Evolutionary conservation across 1,284 basidiomycete genomes (phyloP).

Genomic region (Heterobasidion occidentale): DNA sequence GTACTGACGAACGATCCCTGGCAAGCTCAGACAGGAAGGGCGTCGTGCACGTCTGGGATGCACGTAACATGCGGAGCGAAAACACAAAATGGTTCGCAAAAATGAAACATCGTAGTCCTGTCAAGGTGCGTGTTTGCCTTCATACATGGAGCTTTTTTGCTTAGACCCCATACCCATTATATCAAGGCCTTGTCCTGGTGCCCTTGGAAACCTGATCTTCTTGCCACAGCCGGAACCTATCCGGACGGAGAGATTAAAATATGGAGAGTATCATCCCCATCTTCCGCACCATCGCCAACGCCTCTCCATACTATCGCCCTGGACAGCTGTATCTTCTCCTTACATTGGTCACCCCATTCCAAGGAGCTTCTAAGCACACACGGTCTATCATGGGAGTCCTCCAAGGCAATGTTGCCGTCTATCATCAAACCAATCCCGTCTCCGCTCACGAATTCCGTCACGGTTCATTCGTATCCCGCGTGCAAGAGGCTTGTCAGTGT

Average conservation of each 20-base stretch:
- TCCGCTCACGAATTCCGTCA: constrained; percentile 41
- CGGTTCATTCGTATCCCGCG: constrained; percentile 38
- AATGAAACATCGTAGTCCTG: constrained; percentile 45
- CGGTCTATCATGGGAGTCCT: constrained; percentile 32
- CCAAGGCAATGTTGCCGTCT: constrained; percentile 4
- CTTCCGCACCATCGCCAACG: constrained; percentile 33
- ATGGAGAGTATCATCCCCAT: constrained; percentile 28
- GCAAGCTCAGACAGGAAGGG: constrained; percentile 35
- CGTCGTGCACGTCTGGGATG: constrained; percentile 38
- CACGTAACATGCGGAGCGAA: constrained; percentile 20
- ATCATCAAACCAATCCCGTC: constrained; percentile 15
- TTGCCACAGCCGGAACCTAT: constrained; percentile 64
- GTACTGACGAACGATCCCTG: constrained; percentile 31
- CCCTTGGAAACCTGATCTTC: constrained; percentile 62
- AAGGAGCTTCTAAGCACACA: constrained; percentile 65
- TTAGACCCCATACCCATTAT: too few relatives aligned
- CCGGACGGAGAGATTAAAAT: constrained; percentile 61
- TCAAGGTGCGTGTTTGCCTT: constrained; percentile 38
- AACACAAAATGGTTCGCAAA: constrained; percentile 23
- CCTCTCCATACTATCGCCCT: constrained; percentile 43
- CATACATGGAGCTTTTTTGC: neutral
- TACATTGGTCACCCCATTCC: constrained; percentile 59
- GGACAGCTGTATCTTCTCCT: constrained; percentile 55
- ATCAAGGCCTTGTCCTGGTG: constrained; percentile 63
- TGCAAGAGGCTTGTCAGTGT: constrained; percentile 24